Conservation (phyloP, 1,284 basidiomycete species). For the Phylloporus sp. region DNA sequence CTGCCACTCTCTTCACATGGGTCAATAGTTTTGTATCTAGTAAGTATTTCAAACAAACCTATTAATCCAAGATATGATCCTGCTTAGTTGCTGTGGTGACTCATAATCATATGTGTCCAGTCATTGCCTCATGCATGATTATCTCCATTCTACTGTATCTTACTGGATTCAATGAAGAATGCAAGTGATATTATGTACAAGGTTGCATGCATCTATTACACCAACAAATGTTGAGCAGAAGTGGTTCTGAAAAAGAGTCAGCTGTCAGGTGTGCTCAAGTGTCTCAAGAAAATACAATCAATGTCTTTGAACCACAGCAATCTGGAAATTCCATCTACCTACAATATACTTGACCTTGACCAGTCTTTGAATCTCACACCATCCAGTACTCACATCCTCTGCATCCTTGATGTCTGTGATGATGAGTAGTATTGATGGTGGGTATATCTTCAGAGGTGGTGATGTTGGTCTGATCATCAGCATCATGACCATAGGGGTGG, state of each 20-base stretch:
- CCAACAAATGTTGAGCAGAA: background rate
- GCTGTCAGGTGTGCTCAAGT: background rate
- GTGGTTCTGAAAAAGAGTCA: background rate
- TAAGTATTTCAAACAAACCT: no score
- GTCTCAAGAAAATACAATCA: constrained; percentile 35
- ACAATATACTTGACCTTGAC: constrained; percentile 80
- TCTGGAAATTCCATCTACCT: constrained; percentile 83
- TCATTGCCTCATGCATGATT: no score
- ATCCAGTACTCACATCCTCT: constrained; percentile 61
- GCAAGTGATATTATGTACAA: background rate
- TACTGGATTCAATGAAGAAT: background rate
- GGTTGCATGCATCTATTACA: constrained; percentile 1
- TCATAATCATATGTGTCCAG: no score
- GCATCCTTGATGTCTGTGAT: constrained; percentile 64
- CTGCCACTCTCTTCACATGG: no score
- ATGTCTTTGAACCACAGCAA: constrained; percentile 79
- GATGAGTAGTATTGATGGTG: constrained; percentile 74
- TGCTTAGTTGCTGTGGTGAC: no score
- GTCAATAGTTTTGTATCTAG: no score
- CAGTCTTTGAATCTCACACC: constrained; percentile 85
- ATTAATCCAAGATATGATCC: no score
- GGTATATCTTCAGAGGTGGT: constrained; percentile 39
- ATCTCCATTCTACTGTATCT: no score
- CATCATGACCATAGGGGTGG: background rate
- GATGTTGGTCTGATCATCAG: constrained; percentile 5